phyloP scores from a whole-genome alignment of 225 moss, liverwort and hornwort genomes.

The Straminergon stramineum region DNA sequence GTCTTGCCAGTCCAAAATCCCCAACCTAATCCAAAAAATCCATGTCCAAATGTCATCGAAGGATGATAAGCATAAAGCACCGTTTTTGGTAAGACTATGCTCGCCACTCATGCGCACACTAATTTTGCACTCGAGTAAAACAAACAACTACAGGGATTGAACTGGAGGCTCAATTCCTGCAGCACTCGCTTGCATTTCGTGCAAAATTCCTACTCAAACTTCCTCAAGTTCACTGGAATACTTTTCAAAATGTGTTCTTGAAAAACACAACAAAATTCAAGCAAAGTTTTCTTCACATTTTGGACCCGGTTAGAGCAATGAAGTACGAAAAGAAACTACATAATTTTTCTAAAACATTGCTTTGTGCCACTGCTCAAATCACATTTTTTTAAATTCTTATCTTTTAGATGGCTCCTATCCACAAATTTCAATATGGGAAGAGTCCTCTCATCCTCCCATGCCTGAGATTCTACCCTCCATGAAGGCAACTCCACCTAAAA shows the following conservation, averaged over 20 bases:
- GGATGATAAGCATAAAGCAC: neutral
- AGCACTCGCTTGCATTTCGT: neutral
- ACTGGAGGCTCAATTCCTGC: neutral
- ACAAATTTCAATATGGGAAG: neutral
- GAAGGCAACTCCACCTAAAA: neutral
- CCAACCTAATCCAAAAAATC: constrained; percentile 38
- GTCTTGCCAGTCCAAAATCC: constrained; percentile 63
- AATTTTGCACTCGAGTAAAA: neutral
- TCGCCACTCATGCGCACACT: neutral
- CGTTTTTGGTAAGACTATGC: neutral
- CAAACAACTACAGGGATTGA: neutral
- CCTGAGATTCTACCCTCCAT: neutral
- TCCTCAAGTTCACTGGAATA: neutral
- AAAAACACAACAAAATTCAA: neutral
- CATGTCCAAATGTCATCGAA: neutral
- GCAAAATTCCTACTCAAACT: neutral
- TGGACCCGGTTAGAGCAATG: neutral
- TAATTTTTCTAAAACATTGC: neutral
- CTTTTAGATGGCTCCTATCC: too few species aligned
- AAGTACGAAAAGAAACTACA: neutral
- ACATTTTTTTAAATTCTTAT: too few species aligned
- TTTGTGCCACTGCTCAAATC: neutral
- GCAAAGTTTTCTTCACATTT: neutral
- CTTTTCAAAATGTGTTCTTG: neutral
- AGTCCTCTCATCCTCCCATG: neutral